phyloP scores from a whole-genome alignment of 1,139 yeast genomes.

The Zygosaccharomyces sapae region DNA sequence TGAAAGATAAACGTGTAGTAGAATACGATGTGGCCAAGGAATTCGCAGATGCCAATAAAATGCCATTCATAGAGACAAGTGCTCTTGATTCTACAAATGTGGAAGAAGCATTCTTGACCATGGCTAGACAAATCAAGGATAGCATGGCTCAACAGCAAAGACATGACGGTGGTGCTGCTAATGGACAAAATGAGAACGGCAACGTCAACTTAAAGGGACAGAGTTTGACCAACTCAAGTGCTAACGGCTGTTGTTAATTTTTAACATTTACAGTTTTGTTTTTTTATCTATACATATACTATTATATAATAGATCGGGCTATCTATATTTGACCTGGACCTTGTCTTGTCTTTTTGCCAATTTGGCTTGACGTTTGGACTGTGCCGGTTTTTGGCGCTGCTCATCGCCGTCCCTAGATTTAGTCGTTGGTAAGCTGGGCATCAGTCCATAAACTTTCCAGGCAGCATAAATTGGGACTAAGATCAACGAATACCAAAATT shows the following conservation, averaged over 20 bases:
- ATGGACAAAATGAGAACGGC: conserved; percentile 49
- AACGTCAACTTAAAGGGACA: conserved; percentile 87
- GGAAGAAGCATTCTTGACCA: conserved; percentile 96
- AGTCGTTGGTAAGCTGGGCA: conserved; percentile 11
- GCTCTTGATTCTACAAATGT: conserved; percentile 95
- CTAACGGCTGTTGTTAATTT: conserved; percentile 62
- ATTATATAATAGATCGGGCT: conserved; percentile 7
- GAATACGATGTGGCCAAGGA: conserved; percentile 96
- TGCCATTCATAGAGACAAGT: conserved; percentile 94
- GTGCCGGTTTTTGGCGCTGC: conserved; percentile 12
- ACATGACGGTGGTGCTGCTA: conserved; percentile 36
- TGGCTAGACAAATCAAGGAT: conserved; percentile 98
- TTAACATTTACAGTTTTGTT: conserved; percentile 2
- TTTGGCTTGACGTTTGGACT: conserved; percentile 36
- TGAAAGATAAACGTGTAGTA: conserved; percentile 89
- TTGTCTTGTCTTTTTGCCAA: conserved; percentile 33
- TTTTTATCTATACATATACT: background rate
- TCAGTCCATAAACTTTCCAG: conserved; percentile 29
- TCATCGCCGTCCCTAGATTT: conserved; percentile 6
- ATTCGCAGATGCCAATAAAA: conserved; percentile 93
- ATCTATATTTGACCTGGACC: conserved; percentile 27
- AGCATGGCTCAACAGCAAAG: conserved; percentile 71
- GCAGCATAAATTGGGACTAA: conserved; percentile 27
- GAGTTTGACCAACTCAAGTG: conserved; percentile 63
- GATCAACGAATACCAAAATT: conserved; percentile 25